Evolutionary conservation across 108 stramenopile genomes (phyloP).

Genomic region (Skeletonema grethae): DNA sequence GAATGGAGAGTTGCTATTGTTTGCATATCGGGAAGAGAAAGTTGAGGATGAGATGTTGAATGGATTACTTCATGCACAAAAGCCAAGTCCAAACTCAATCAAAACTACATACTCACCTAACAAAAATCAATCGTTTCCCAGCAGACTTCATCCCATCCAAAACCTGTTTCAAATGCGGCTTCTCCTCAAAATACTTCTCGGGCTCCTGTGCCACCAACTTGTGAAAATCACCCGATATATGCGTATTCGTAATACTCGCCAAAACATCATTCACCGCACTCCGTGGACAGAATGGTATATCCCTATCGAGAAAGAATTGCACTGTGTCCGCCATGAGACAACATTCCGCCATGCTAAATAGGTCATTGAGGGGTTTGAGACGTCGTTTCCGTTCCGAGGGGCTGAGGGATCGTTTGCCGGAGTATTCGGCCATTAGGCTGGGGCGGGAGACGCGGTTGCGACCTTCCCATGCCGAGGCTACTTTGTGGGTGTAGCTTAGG

Average conservation of each 20-base stretch:
- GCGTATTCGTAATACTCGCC: slow-evolving; percentile 85
- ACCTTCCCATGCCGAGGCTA: slow-evolving; percentile 92
- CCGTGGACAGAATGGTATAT: slow-evolving; percentile 77
- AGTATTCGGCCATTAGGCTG: slow-evolving; percentile 83
- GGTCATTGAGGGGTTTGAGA: slow-evolving; percentile 92
- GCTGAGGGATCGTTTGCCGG: slow-evolving; percentile 75
- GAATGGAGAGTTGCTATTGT: slow-evolving; percentile 82
- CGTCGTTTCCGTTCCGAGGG: slow-evolving; percentile 72
- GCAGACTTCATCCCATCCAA: slow-evolving; percentile 65
- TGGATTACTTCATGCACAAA: background rate
- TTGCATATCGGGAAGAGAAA: slow-evolving; percentile 1
- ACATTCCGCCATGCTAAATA: slow-evolving; percentile 95
- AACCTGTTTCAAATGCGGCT: slow-evolving; percentile 78
- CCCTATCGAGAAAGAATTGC: slow-evolving; percentile 84
- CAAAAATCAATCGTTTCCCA: slow-evolving; percentile 82
- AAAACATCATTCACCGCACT: slow-evolving; percentile 89
- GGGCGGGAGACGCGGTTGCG: slow-evolving; percentile 71
- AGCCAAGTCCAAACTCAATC: background rate
- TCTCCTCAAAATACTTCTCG: slow-evolving; percentile 73
- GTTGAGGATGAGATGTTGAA: too few relatives aligned
- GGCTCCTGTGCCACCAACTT: slow-evolving; percentile 80
- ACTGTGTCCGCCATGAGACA: slow-evolving; percentile 95
- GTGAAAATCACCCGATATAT: slow-evolving; percentile 95
- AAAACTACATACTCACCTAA: slow-evolving; percentile 25
- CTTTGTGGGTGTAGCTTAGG: slow-evolving; percentile 93